These are phyloP conservation scores for Clitoria ternatea DNA, from an alignment of 306 rosid species.

Conservation along the genomic window DNA sequence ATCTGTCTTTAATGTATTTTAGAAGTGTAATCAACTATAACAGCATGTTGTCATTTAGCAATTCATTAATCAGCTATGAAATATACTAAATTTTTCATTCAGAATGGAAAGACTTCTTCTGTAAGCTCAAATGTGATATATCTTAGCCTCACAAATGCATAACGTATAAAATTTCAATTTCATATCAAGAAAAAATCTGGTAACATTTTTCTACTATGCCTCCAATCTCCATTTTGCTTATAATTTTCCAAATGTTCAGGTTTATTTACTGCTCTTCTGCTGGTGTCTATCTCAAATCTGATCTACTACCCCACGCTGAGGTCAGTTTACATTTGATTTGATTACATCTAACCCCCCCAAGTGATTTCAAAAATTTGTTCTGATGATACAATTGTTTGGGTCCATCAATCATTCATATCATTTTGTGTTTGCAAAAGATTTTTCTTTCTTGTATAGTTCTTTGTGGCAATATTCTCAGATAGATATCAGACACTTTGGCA, in stretches of 20 bases:
- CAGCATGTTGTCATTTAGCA: neutral
- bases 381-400: neutral
- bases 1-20: neutral
- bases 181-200: neutral
- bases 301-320: slow-evolving; percentile 81
- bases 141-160: neutral
- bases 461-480: neutral
- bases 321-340: slow-evolving; percentile 40
- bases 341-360: neutral
- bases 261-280: slow-evolving; percentile 98
- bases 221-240: neutral
- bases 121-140: neutral
- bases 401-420: neutral
- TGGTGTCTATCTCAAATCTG: slow-evolving; percentile 94
- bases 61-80: neutral
- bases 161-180: neutral
- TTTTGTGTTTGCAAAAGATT: neutral
- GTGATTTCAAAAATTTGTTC: neutral
- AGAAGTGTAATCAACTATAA: neutral
- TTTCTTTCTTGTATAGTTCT: neutral
- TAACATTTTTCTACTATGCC: neutral
- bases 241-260: slow-evolving; percentile 45
- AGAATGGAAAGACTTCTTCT: neutral
- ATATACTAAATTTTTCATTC: neutral
- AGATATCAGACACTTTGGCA: too few relatives aligned